These are phyloP conservation scores for Beta macrorhiza DNA, from an alignment of 179 eudicot species.

Conservation along the genomic window DNA sequence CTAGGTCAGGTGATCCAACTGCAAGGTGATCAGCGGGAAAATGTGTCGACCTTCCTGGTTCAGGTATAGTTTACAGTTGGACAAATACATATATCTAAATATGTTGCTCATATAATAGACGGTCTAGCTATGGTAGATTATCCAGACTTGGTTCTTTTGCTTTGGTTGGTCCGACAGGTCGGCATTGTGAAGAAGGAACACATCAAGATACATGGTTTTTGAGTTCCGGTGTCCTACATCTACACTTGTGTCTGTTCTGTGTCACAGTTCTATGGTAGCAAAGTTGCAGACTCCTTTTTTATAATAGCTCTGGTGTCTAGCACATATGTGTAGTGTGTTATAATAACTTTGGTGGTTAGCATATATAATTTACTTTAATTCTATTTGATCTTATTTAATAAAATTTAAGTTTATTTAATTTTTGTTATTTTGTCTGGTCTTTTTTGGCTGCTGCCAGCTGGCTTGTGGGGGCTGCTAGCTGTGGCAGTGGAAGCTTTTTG, in stretches of 20 bases:
- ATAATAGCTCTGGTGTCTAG: conserved; percentile 2
- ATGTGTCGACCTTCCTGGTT: conserved; percentile 32
- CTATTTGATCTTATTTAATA: too few species aligned
- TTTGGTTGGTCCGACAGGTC: conserved; percentile 4
- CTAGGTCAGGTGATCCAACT: conserved; percentile 38
- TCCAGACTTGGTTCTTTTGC: neutral
- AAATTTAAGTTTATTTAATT: too few species aligned
- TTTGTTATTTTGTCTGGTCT: too few species aligned
- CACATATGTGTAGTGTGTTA: conserved; percentile 15
- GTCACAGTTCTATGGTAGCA: neutral
- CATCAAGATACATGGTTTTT: conserved; percentile 70
- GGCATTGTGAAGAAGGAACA: conserved; percentile 56
- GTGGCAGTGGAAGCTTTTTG: too few species aligned
- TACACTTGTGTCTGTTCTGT: conserved; percentile 5
- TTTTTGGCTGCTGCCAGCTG: too few species aligned
- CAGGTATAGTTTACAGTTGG: conserved; percentile 2
- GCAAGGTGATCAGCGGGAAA: conserved; percentile 42
- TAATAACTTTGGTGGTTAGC: conserved; percentile 8
- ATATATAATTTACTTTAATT: neutral
- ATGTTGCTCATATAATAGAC: neutral
- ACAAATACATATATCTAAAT: neutral
- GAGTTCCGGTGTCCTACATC: neutral
- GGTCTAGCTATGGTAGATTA: too few species aligned
- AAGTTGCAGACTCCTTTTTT: neutral
- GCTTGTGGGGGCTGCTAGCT: too few species aligned